A percentile compares a stretch with the other conserved stretches of the same genome.
phyloP scores from a whole-genome alignment of 768 basidiomycete genomes.

The Nevesoporus exiguus region DNA sequence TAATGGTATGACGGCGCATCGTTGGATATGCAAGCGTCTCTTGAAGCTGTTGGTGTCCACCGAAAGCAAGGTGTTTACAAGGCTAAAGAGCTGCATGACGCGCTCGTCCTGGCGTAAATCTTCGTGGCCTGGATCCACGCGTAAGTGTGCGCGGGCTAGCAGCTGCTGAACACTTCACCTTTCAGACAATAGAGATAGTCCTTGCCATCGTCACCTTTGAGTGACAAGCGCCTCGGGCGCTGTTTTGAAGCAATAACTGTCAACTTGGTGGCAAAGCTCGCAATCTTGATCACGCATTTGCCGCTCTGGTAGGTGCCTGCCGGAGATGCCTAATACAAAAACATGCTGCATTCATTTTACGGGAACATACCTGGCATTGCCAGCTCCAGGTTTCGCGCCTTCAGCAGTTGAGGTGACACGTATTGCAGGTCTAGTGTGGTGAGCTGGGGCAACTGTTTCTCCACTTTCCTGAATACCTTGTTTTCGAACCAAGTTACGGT shows the following conservation, averaged over 20 bases:
- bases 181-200: slow-evolving; percentile 93
- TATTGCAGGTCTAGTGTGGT: slow-evolving; percentile 94
- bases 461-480: slow-evolving; percentile 93
- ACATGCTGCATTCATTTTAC: not conserved
- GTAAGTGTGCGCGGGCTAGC: not conserved
- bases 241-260: slow-evolving; percentile 97
- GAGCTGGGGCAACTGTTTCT: slow-evolving; percentile 87
- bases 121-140: slow-evolving; percentile 71
- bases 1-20: slow-evolving; percentile 88
- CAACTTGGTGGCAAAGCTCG: slow-evolving; percentile 83
- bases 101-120: slow-evolving; percentile 98
- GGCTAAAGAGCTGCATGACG: slow-evolving; percentile 98
- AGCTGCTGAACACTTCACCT: slow-evolving; percentile 43
- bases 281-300: slow-evolving; percentile 75
- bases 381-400: slow-evolving; percentile 84
- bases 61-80: slow-evolving; percentile 91
- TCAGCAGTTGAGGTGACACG: slow-evolving; percentile 88
- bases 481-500: not conserved
- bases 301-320: slow-evolving; percentile 91
- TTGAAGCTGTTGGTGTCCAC: slow-evolving; percentile 96
- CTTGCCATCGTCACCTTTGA: slow-evolving; percentile 87
- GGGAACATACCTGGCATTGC: slow-evolving; percentile 81
- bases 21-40: slow-evolving; percentile 90
- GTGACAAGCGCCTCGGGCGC: slow-evolving; percentile 81
- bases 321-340: not conserved